Evolutionary conservation across 2,329 filamentous ascomycete species (phyloP).

Genomic region (Talaromyces sp.): DNA sequence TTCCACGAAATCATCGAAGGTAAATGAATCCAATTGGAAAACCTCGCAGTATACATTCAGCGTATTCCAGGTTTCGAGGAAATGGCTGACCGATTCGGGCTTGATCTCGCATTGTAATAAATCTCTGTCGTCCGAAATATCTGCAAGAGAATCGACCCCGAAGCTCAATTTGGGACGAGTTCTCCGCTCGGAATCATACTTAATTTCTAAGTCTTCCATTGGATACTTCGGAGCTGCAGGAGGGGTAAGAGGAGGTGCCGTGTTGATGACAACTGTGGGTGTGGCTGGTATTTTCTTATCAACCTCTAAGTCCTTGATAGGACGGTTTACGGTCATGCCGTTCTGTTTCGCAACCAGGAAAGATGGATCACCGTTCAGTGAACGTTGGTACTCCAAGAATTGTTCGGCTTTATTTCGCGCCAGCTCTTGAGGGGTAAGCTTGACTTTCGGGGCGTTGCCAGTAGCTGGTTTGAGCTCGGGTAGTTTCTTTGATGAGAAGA

Average conservation of each 20-base stretch:
- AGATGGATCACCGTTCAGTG: constrained; percentile 43
- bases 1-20: constrained; percentile 92
- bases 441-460: constrained; percentile 63
- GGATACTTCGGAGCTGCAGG: constrained; percentile 86
- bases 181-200: constrained; percentile 59
- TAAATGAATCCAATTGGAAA: constrained; percentile 92
- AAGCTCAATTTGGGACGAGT: constrained; percentile 74
- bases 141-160: constrained; percentile 63
- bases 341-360: constrained; percentile 33
- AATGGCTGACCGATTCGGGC: constrained; percentile 78
- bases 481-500: constrained; percentile 54
- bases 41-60: constrained; percentile 97
- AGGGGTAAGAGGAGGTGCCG: constrained; percentile 58
- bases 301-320: constrained; percentile 30
- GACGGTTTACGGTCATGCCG: constrained; percentile 28
- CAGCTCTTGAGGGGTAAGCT: constrained; percentile 46
- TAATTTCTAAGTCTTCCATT: constrained; percentile 85
- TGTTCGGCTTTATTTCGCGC: constrained; percentile 45
- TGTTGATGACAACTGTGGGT: constrained; percentile 42
- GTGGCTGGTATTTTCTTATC: constrained; percentile 34
- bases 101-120: constrained; percentile 53
- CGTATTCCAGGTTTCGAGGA: constrained; percentile 93
- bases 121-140: constrained; percentile 47
- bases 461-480: constrained; percentile 70
- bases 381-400: constrained; percentile 48